Conservation (phyloP, 1,284 basidiomycete species). For the Ceratobasidium sp. region DNA sequence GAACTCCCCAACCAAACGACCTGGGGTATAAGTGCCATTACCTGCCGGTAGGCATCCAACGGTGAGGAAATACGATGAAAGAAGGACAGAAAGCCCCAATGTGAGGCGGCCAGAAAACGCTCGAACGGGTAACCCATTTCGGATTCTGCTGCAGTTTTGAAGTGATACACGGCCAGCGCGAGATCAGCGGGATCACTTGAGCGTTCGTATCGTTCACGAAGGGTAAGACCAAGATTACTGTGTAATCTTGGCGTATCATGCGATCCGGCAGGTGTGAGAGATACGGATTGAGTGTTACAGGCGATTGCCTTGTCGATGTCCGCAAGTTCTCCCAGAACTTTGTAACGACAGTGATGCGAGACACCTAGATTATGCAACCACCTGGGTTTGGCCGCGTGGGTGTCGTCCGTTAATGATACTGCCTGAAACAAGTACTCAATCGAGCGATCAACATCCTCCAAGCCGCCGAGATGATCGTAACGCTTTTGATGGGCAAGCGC, state of each 20-base stretch:
- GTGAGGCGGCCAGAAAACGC: background rate
- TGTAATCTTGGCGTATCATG: background rate
- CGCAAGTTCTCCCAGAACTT: background rate
- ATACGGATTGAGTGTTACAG: background rate
- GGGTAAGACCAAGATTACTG: background rate
- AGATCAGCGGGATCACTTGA: background rate
- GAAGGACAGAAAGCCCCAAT: background rate
- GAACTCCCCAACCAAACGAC: background rate
- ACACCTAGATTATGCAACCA: background rate
- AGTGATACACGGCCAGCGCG: background rate
- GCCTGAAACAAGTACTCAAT: no score
- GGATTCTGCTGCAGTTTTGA: background rate
- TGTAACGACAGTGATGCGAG: background rate
- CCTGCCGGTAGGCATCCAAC: background rate
- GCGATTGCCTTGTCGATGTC: background rate
- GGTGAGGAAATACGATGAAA: background rate
- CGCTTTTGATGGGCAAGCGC: no score
- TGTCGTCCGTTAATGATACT: no score
- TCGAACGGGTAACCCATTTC: background rate
- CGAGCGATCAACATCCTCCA: no score
- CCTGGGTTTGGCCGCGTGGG: no score
- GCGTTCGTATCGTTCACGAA: background rate
- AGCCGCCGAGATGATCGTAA: no score
- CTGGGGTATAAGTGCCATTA: background rate
- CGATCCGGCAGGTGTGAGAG: background rate